These are phyloP conservation scores for Harringtonia aguacate DNA, from an alignment of 2,329 filamentous ascomycete species.

Conservation along the genomic window DNA sequence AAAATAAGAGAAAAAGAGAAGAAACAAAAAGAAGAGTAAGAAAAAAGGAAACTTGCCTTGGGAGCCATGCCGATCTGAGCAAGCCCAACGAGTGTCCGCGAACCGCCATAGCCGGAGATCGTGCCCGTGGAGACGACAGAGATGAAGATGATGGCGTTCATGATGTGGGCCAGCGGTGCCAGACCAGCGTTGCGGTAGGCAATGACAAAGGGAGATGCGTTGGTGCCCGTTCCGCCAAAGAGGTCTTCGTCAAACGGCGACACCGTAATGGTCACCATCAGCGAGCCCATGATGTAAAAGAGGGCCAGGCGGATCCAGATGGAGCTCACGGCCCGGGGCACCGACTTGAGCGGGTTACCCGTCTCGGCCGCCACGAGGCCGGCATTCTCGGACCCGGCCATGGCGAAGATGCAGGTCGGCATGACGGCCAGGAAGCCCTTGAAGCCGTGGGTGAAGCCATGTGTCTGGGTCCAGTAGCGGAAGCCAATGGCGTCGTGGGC, in stretches of 20 bases:
- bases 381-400: constrained; percentile 61
- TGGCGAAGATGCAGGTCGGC: constrained; percentile 62
- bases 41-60: no score
- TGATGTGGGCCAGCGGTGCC: constrained; percentile 38
- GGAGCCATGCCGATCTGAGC: constrained; percentile 7
- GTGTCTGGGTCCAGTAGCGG: constrained; percentile 7
- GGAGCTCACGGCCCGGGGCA: constrained; percentile 77
- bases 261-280: constrained; percentile 39
- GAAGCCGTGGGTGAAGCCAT: constrained; percentile 6
- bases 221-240: constrained; percentile 28
- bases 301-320: constrained; percentile 26
- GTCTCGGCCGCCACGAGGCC: constrained; percentile 65
- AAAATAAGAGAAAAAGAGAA: neutral
- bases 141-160: constrained; percentile 48
- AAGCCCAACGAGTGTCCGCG: constrained; percentile 6
- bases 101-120: constrained; percentile 1
- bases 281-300: constrained; percentile 41
- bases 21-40: neutral
- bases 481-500: constrained; percentile 6
- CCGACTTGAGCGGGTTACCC: constrained; percentile 55
- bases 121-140: constrained; percentile 28
- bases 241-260: constrained; percentile 34
- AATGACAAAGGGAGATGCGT: constrained; percentile 46
- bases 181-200: constrained; percentile 42
- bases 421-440: constrained; percentile 38